A percentile compares a stretch with the other conserved stretches of the same genome.
These are phyloP conservation scores for Podila epigama DNA, from an alignment of 192 early-diverging fungal genomes.

Conservation along the genomic window DNA sequence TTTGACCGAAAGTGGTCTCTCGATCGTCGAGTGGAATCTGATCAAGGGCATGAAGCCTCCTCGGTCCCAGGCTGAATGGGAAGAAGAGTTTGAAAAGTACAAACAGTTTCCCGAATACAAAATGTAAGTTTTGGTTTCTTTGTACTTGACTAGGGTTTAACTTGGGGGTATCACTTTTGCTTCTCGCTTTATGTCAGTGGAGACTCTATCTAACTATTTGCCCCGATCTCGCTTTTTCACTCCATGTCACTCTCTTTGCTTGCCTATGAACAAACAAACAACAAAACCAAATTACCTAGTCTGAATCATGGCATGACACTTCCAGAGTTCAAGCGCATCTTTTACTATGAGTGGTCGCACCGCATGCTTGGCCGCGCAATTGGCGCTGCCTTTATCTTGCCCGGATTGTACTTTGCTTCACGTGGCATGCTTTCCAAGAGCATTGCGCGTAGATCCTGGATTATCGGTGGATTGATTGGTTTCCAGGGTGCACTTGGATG, in stretches of 20 bases:
- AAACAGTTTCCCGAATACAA: conserved; percentile 98
- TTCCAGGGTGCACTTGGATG: conserved; percentile 94
- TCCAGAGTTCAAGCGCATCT: conserved; percentile 95
- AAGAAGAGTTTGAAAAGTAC: conserved; percentile 97
- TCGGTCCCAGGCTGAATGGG: conserved; percentile 84
- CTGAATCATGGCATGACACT: conserved; percentile 89
- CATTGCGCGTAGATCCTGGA: conserved; percentile 66
- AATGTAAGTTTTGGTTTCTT: conserved; percentile 66
- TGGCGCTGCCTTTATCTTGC: conserved; percentile 85
- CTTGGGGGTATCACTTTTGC: too few relatives aligned
- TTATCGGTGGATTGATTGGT: conserved; percentile 70
- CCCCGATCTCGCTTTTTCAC: background rate
- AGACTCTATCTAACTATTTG: background rate
- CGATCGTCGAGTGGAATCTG: conserved; percentile 96
- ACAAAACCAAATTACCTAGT: too few relatives aligned
- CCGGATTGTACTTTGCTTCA: conserved; percentile 85
- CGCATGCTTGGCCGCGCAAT: conserved; percentile 94
- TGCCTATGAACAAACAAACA: background rate
- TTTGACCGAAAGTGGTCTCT: conserved; percentile 96
- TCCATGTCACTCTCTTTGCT: too few relatives aligned
- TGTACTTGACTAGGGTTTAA: too few relatives aligned
- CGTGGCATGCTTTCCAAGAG: conserved; percentile 78
- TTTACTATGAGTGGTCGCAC: conserved; percentile 98
- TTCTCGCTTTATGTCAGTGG: too few relatives aligned
- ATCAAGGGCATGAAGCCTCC: conserved; percentile 95